A percentile compares a stretch with the other conserved stretches of the same genome.
Evolutionary conservation across 202 grass and related monocot species (phyloP).

Genomic region (Carex arenaria): DNA sequence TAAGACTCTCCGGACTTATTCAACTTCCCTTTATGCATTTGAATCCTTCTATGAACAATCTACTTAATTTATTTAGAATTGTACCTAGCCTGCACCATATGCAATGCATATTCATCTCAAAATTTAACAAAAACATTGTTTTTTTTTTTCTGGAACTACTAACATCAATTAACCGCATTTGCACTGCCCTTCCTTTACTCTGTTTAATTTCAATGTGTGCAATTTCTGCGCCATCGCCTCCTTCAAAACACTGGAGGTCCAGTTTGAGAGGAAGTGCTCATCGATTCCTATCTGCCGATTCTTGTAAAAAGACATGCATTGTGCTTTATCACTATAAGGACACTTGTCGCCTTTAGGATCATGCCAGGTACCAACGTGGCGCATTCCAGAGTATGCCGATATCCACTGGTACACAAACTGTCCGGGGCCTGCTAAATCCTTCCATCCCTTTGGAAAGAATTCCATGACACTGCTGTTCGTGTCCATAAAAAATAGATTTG

Average conservation of each 20-base stretch:
- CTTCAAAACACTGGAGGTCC: conserved; percentile 18
- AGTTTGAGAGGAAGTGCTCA: conserved; percentile 20
- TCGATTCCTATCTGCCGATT: conserved; percentile 21
- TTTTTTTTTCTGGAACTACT: not conserved
- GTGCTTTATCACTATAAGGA: not conserved
- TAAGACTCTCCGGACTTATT: not conserved
- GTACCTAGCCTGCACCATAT: not conserved
- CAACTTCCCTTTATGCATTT: not conserved
- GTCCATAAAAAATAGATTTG: conserved; percentile 36
- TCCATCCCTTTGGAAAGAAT: conserved; percentile 38
- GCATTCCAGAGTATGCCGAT: conserved; percentile 12
- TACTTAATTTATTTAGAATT: not conserved
- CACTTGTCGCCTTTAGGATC: conserved; percentile 23
- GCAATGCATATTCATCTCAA: not conserved
- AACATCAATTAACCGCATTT: not conserved
- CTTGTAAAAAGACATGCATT: conserved; percentile 26
- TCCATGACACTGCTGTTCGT: conserved; percentile 41
- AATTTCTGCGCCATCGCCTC: not conserved
- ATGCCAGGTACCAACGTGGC: conserved; percentile 28
- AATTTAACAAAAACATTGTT: not conserved
- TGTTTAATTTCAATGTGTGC: not conserved
- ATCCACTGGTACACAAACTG: conserved; percentile 31
- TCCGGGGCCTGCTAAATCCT: conserved; percentile 24
- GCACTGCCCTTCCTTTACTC: not conserved
- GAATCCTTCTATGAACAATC: not conserved